phyloP scores from a whole-genome alignment of 345 rosid species.

The Boechera stricta region DNA sequence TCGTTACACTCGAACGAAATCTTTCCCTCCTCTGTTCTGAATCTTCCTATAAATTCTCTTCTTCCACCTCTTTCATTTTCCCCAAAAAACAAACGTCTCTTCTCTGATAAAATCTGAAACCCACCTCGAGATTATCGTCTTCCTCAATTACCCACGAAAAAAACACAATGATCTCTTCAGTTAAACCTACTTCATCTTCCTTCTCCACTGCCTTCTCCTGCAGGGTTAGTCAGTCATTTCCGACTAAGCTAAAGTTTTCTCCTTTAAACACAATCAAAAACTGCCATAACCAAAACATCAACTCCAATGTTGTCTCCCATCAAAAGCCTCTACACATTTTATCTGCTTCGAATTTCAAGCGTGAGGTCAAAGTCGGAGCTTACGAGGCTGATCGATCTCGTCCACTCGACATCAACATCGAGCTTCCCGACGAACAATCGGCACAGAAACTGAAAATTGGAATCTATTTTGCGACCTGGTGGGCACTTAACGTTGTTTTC shows the following conservation, averaged over 20 bases:
- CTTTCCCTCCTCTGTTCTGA: conserved; percentile 44
- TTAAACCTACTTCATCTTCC: conserved; percentile 46
- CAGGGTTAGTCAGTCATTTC: conserved; percentile 38
- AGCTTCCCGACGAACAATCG: conserved; percentile 49
- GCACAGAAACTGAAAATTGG: conserved; percentile 69
- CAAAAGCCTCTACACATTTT: conserved; percentile 66
- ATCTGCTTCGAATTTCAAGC: conserved; percentile 40
- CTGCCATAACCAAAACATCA: conserved; percentile 40
- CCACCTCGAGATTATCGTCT: conserved; percentile 1
- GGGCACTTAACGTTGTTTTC: conserved; percentile 95
- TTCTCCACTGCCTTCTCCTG: conserved; percentile 34
- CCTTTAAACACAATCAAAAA: conserved; percentile 46
- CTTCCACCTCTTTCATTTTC: conserved; percentile 30
- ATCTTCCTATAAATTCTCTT: conserved; percentile 41
- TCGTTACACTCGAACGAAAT: conserved; percentile 21
- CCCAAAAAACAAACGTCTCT: conserved; percentile 16
- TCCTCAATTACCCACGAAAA: not conserved
- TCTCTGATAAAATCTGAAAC: conserved; percentile 7
- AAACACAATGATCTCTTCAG: conserved; percentile 62
- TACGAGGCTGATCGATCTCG: conserved; percentile 76
- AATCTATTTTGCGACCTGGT: conserved; percentile 90
- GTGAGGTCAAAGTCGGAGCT: conserved; percentile 56
- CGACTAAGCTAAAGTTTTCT: conserved; percentile 43
- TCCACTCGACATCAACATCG: conserved; percentile 63
- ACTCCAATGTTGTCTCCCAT: conserved; percentile 37